Base-by-base conservation (phyloP, 2,329 filamentous ascomycete genomes). In the Tolypocladium nubicola region DNA sequence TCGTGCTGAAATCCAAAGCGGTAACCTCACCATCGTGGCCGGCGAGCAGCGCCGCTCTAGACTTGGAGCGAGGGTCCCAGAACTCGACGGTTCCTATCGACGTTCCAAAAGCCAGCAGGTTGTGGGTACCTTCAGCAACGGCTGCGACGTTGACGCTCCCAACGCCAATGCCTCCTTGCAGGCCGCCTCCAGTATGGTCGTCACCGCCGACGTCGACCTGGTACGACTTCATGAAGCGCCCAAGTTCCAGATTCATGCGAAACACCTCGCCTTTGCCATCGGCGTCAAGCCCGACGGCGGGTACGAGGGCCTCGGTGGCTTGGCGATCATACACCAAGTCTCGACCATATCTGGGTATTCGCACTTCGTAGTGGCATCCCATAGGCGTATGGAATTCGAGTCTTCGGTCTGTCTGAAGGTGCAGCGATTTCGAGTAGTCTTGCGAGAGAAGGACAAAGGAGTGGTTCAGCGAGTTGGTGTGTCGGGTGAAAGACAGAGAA, bases 31-130 rank as follows among this genome's bases (percentile, higher is more conserved):
- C 84, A 59, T 85, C 81, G 58, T 85, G 80, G 0, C 79, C 81
- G 14, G 86, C 80, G 2, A 99, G 76, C 21, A 93, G 80, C 19
- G 90, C 92, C 13, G 93, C 88, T 58, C 90, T 81, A 56, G 87
- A 87, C 68, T 90, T 87, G 37, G 89, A 91, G 59, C 94, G 83
- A 1, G 92, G 83, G 69, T 99, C 94, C 90, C 92, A 99, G 67
- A 97, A 93, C 69, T 99, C 94, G 33, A 97, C 90, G 1, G 93
- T 96, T n/a, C 94, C 93, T 57, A 94, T 77, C 3, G 90, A 92
- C 1, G 94, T 99, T 55, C 95, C 94, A 66, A 99, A 99, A 0
- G 93, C 92, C 39, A 92, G 80, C 5, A 99, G 78, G 57, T 94
- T 94, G 70, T 99, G 94, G 53, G 89, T 92, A 45, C 87, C 82